Evolutionary conservation across 2,329 filamentous ascomycete species (phyloP).

Genomic region (Fusarium mexicanum): DNA sequence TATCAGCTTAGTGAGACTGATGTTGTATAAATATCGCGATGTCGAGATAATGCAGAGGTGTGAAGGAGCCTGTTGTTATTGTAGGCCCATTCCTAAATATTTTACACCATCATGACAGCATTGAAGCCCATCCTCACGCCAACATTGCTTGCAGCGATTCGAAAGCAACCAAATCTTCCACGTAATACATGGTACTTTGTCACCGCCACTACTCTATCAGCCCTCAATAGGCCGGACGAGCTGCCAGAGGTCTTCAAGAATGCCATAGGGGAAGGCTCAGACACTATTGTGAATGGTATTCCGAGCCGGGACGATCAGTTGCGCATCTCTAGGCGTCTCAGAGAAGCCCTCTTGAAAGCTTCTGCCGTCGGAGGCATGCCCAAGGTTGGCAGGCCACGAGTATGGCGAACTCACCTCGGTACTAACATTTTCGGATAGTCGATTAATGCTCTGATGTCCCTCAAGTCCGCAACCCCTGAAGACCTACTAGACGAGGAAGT

Average conservation of each 20-base stretch:
- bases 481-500: conserved; percentile 28
- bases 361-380: conserved; percentile 42
- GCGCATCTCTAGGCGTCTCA: conserved; percentile 33
- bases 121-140: conserved; percentile 36
- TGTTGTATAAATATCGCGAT: background rate
- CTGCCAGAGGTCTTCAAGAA: conserved; percentile 28
- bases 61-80: background rate
- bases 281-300: background rate
- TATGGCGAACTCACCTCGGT: background rate
- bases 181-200: conserved; percentile 43
- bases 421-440: conserved; percentile 31
- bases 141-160: conserved; percentile 31
- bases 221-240: conserved; percentile 40
- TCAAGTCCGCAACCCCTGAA: conserved; percentile 40
- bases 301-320: conserved; percentile 26
- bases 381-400: conserved; percentile 19
- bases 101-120: conserved; percentile 8
- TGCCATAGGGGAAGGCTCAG: conserved; percentile 10
- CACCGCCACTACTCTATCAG: conserved; percentile 38
- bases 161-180: conserved; percentile 37
- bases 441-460: conserved; percentile 38
- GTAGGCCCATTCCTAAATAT: background rate
- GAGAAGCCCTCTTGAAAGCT: conserved; percentile 40
- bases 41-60: background rate
- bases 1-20: conserved; percentile 14